phyloP scores from a whole-genome alignment of 768 basidiomycete species.

The Leccinum uliginosum region DNA sequence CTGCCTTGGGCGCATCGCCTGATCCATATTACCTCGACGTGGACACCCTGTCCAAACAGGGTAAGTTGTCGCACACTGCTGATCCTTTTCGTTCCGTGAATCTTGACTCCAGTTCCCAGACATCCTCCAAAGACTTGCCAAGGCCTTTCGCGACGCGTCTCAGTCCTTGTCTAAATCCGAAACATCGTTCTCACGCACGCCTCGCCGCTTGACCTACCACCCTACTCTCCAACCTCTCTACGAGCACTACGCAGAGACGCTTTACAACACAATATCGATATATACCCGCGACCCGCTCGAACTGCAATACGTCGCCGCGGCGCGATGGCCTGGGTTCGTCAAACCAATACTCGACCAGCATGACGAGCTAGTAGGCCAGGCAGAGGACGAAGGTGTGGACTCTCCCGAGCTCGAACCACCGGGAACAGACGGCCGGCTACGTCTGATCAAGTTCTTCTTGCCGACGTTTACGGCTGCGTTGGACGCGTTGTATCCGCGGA shows the following conservation, averaged over 20 bases:
- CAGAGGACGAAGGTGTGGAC: constrained; percentile 20
- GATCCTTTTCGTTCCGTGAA: not conserved
- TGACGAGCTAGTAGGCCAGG: constrained; percentile 15
- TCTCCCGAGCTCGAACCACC: constrained; percentile 36
- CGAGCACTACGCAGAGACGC: constrained; percentile 52
- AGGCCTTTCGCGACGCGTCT: constrained; percentile 32
- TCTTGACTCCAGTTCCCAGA: constrained; percentile 19
- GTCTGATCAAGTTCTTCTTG: constrained; percentile 59
- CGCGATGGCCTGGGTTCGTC: constrained; percentile 78
- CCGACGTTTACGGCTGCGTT: constrained; percentile 58
- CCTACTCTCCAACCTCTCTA: constrained; percentile 56
- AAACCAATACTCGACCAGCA: constrained; percentile 60
- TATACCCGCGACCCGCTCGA: constrained; percentile 68
- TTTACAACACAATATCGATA: constrained; percentile 58
- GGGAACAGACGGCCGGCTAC: constrained; percentile 58
- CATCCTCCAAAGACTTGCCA: constrained; percentile 34
- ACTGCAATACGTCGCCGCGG: constrained; percentile 69
- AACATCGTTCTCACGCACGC: not conserved
- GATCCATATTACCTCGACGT: constrained; percentile 70
- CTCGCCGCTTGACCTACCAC: constrained; percentile 40
- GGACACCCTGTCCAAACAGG: constrained; percentile 49
- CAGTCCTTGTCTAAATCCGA: not conserved
- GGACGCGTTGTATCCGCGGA: constrained; percentile 64
- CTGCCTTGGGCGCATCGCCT: constrained; percentile 61
- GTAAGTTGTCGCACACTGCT: constrained; percentile 32